Evolutionary conservation across 768 basidiomycete species (phyloP).

Genomic region (Obba rivulosa): DNA sequence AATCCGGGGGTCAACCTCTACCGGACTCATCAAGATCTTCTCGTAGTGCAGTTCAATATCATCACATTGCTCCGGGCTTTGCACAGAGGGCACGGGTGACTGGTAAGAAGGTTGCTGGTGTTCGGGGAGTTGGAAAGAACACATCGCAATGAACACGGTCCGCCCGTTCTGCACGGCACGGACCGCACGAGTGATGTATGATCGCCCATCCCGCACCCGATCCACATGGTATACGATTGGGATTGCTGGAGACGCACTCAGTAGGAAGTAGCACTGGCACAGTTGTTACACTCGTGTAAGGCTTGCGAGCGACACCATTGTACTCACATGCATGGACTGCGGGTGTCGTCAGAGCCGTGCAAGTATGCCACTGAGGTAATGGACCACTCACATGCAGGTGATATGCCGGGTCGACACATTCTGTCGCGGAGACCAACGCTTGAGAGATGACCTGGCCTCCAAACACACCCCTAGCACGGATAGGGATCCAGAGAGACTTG

Average conservation of each 20-base stretch:
- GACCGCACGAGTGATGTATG: conserved; percentile 58
- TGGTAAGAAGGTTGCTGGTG: conserved; percentile 67
- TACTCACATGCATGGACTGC: conserved; percentile 47
- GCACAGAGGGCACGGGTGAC: conserved; percentile 51
- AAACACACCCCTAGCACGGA: conserved; percentile 66
- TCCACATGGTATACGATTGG: conserved; percentile 81
- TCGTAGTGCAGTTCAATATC: conserved; percentile 43
- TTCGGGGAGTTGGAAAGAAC: conserved; percentile 81
- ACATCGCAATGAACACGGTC: conserved; percentile 59
- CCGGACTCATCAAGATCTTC: conserved; percentile 16
- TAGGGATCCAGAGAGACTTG: conserved; percentile 63
- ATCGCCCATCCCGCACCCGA: conserved; percentile 65
- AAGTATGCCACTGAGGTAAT: background rate
- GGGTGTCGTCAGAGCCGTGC: background rate
- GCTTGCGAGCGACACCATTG: background rate
- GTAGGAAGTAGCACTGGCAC: conserved; percentile 73
- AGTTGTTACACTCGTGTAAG: background rate
- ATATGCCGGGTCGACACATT: conserved; percentile 59
- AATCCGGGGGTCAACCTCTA: conserved; percentile 21
- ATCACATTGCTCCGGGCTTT: conserved; percentile 57
- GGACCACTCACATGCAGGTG: conserved; percentile 60
- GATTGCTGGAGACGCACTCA: conserved; percentile 63
- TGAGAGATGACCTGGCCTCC: conserved; percentile 90
- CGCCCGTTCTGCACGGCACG: conserved; percentile 43
- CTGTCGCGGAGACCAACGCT: conserved; percentile 76